A percentile compares a stretch with the other conserved stretches of the same genome.
These are phyloP conservation scores for Chromera velia DNA, from an alignment of 73 alveolate species.

Conservation along the genomic window DNA sequence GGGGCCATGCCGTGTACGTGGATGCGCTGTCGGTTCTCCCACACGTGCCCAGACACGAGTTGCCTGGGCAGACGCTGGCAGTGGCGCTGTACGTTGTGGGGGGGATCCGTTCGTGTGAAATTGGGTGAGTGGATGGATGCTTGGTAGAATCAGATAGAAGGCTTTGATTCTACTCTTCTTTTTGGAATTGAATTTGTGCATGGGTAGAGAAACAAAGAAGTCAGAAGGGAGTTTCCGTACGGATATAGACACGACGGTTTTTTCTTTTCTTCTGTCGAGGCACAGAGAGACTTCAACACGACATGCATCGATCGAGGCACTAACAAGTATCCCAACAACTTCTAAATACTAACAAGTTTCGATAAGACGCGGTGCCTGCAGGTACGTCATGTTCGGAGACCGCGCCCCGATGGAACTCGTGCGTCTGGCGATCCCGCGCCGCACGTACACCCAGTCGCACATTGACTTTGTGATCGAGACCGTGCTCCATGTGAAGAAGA, in stretches of 20 bases:
- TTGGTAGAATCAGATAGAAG: too few relatives aligned
- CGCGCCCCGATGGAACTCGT: conserved; percentile 41
- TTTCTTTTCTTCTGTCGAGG: too few relatives aligned
- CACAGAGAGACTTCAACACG: too few relatives aligned
- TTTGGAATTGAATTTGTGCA: too few relatives aligned
- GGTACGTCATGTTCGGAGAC: not conserved
- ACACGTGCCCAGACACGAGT: conserved; percentile 5
- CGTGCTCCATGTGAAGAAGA: not conserved
- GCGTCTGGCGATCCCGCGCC: conserved; percentile 46
- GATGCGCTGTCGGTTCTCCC: conserved; percentile 19
- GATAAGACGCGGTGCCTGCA: not conserved
- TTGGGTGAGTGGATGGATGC: not conserved
- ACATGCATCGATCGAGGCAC: too few relatives aligned
- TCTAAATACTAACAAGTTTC: too few relatives aligned
- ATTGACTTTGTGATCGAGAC: conserved; percentile 43
- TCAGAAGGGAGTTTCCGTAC: too few relatives aligned
- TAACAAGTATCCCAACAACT: too few relatives aligned
- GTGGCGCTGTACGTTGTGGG: not conserved
- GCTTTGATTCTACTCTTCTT: too few relatives aligned
- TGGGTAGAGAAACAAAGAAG: too few relatives aligned
- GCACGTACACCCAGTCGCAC: conserved; percentile 47
- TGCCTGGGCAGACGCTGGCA: not conserved
- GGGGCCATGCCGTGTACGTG: conserved; percentile 22
- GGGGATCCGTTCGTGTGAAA: not conserved
- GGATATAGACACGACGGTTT: too few relatives aligned